Evolutionary conservation across 208 protist genomes (phyloP).

Genomic region (Wallacemonas sp.): DNA sequence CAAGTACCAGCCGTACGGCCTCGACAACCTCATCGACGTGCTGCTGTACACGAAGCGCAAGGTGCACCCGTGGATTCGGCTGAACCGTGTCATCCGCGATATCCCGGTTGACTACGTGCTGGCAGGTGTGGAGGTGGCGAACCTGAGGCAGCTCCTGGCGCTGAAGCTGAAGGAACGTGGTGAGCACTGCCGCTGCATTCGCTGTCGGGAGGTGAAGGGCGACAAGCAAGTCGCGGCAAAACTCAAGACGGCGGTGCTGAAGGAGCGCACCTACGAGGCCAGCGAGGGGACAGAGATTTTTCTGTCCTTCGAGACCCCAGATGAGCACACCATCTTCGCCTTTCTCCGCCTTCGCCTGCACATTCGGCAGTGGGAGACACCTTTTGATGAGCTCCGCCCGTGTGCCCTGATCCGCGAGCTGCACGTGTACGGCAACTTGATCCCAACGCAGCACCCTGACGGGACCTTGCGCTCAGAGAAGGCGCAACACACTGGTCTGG

Average conservation of each 20-base stretch:
- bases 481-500: conserved; percentile 97
- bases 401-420: conserved; percentile 97
- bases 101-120: conserved; percentile 98
- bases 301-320: conserved; percentile 72
- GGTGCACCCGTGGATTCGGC: conserved; percentile 98
- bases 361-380: conserved; percentile 86
- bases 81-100: conserved; percentile 98
- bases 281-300: conserved; percentile 81
- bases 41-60: conserved; percentile 93
- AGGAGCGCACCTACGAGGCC: conserved; percentile 62
- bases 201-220: conserved; percentile 93
- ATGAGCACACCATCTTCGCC: conserved; percentile 72
- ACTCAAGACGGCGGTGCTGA: conserved; percentile 44
- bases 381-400: conserved; percentile 91
- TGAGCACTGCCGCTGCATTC: conserved; percentile 92
- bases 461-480: conserved; percentile 57
- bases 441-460: conserved; percentile 38
- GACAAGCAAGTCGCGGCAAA: conserved; percentile 43
- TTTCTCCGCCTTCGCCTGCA: conserved; percentile 79
- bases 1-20: conserved; percentile 93
- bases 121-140: conserved; percentile 96
- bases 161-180: conserved; percentile 89
- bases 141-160: conserved; percentile 96
- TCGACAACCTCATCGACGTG: conserved; percentile 92
- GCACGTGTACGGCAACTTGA: conserved; percentile 95